Conservation (phyloP, 164 flowering plant genomes). For the Chimonanthus praecox region DNA sequence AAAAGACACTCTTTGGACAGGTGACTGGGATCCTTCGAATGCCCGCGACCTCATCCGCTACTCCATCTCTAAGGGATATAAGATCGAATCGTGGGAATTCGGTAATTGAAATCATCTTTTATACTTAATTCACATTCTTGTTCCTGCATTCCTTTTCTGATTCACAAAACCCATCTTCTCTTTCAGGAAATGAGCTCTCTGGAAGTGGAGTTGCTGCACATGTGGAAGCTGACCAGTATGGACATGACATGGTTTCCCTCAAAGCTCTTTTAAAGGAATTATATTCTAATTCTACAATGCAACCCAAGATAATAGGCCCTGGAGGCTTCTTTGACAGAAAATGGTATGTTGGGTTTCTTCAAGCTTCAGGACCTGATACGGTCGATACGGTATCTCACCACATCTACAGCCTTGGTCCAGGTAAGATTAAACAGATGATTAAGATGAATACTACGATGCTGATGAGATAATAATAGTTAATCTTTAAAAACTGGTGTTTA, state of each 20-base stretch:
- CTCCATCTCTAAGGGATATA: constrained; percentile 47
- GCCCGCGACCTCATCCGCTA: constrained; percentile 47
- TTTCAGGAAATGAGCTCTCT: constrained; percentile 60
- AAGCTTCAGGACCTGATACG: constrained; percentile 35
- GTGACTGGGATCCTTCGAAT: constrained; percentile 49
- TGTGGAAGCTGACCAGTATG: constrained; percentile 41
- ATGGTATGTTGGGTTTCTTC: constrained; percentile 49
- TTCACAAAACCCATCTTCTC: background rate
- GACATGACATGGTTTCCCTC: constrained; percentile 33
- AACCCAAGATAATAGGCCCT: constrained; percentile 48
- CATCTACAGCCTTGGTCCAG: constrained; percentile 68
- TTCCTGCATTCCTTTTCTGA: background rate
- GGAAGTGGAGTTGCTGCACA: constrained; percentile 45
- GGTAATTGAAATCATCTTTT: constrained; percentile 30
- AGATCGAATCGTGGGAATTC: constrained; percentile 56
- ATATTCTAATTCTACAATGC: constrained; percentile 20
- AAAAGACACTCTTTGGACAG: constrained; percentile 23
- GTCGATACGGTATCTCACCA: constrained; percentile 61
- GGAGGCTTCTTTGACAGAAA: constrained; percentile 54
- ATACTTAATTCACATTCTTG: background rate
- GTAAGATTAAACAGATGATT: constrained; percentile 13
- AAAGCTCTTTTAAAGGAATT: constrained; percentile 28
- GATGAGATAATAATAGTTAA: no score
- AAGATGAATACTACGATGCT: background rate
- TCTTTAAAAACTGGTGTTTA: constrained; percentile 8